These are phyloP conservation scores for Kurtzmaniella quercitrusa DNA, from an alignment of 1,139 yeast genomes.

Conservation along the genomic window DNA sequence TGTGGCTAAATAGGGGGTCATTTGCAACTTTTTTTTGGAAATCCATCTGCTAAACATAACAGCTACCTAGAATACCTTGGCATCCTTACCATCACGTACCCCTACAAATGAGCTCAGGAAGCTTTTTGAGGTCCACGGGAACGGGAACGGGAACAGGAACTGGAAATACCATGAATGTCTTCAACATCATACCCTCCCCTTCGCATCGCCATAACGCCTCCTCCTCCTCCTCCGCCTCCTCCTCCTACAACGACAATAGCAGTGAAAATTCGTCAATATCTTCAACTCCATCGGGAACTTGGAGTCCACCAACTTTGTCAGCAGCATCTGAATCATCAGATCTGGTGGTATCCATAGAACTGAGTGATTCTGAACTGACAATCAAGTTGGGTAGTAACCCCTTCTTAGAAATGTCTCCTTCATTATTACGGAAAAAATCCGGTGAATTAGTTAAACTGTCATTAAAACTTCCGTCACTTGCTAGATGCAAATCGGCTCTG, in stretches of 20 bases:
- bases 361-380: slow-evolving; percentile 1
- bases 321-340: neutral
- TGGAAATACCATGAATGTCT: slow-evolving; percentile 2
- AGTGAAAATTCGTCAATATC: slow-evolving; percentile 3
- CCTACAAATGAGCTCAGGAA: slow-evolving; percentile 5
- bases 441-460: slow-evolving; percentile 40
- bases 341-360: neutral
- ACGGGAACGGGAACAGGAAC: no score
- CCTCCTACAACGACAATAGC: neutral
- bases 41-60: neutral
- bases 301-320: slow-evolving; percentile 5
- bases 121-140: neutral
- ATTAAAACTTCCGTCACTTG: slow-evolving; percentile 26
- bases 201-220: neutral
- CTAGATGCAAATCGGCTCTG: slow-evolving; percentile 23
- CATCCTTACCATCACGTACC: neutral
- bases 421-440: slow-evolving; percentile 31
- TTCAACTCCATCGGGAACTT: slow-evolving; percentile 6
- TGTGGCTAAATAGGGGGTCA: slow-evolving; percentile 1
- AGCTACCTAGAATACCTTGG: neutral
- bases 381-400: neutral
- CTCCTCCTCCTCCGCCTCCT: no score
- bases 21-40: neutral
- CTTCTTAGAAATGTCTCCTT: slow-evolving; percentile 11
- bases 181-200: neutral